Percentiles rank a stretch among this genome's conserved stretches.
Conservation (phyloP, 2,329 filamentous ascomycete genomes). For the Calonectria ilicicola region DNA sequence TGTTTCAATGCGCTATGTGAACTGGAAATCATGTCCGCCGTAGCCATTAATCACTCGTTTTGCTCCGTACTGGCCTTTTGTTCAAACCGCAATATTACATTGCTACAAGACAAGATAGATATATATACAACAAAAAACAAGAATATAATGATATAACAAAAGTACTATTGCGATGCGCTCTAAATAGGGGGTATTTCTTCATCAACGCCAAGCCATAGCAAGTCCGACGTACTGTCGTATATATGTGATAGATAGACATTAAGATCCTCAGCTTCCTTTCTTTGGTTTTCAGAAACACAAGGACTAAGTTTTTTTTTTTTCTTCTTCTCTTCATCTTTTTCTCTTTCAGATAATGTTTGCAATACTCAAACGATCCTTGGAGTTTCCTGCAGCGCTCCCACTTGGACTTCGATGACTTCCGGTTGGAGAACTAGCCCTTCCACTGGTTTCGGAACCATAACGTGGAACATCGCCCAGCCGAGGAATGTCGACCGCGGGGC, state of each 20-base stretch:
- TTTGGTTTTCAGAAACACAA: not conserved
- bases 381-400: conserved; percentile 32
- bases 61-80: not conserved
- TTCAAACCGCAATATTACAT: not conserved
- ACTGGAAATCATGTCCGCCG: not conserved
- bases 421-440: conserved; percentile 43
- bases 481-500: conserved; percentile 42
- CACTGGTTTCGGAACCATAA: conserved; percentile 44
- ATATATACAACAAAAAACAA: not conserved
- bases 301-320: conserved; percentile 30
- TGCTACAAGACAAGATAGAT: not conserved
- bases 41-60: not conserved
- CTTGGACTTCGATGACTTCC: conserved; percentile 38
- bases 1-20: not conserved
- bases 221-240: conserved; percentile 3
- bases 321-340: not conserved
- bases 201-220: not conserved
- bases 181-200: conserved; percentile 19
- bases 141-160: not conserved
- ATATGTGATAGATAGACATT: conserved; percentile 35
- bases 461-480: conserved; percentile 47
- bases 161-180: conserved; percentile 12
- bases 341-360: conserved; percentile 57
- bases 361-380: conserved; percentile 54
- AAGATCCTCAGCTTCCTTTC: conserved; percentile 19